Evolutionary conservation across 208 protist genomes (phyloP).

Genomic region (Trypanosoma vivax): DNA sequence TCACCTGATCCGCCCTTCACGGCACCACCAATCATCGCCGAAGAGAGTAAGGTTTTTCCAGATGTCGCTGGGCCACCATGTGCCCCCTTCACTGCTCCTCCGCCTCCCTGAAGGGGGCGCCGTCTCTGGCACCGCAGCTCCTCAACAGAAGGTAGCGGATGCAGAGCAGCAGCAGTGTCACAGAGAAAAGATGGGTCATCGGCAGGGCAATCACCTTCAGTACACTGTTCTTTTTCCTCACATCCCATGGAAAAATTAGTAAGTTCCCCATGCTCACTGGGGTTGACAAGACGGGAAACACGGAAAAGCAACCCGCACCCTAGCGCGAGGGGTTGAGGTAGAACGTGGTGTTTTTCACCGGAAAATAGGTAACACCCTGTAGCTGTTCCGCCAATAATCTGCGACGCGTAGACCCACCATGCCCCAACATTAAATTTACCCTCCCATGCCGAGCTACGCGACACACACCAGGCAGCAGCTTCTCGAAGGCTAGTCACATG

Average conservation of each 20-base stretch:
- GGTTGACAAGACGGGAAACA: conserved; percentile 26
- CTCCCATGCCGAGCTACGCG: conserved; percentile 91
- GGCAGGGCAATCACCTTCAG: background rate
- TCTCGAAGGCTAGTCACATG: conserved; percentile 68
- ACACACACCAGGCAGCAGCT: conserved; percentile 90
- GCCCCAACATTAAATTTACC: conserved; percentile 87
- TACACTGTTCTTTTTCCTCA: background rate
- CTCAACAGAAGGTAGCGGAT: conserved; percentile 15
- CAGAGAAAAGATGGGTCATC: conserved; percentile 8
- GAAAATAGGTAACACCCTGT: conserved; percentile 69
- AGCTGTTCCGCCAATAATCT: conserved; percentile 59
- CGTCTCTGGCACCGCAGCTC: conserved; percentile 10
- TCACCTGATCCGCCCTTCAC: background rate
- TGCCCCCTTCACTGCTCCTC: background rate
- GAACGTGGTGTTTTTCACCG: conserved; percentile 88
- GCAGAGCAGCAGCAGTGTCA: conserved; percentile 17
- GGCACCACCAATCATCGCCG: background rate
- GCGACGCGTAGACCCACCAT: conserved; percentile 93
- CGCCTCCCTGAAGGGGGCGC: background rate
- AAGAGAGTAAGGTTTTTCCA: background rate
- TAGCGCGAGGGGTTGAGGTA: conserved; percentile 71
- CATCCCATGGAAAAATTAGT: conserved; percentile 1
- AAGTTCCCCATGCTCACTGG: conserved; percentile 9
- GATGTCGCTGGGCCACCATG: background rate
- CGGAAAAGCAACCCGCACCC: conserved; percentile 61